Evolutionary conservation across 2,329 filamentous ascomycete genomes (phyloP), one percentile per base, ranked within the genome.

Genomic region (Zasmidium cellare): DNA sequence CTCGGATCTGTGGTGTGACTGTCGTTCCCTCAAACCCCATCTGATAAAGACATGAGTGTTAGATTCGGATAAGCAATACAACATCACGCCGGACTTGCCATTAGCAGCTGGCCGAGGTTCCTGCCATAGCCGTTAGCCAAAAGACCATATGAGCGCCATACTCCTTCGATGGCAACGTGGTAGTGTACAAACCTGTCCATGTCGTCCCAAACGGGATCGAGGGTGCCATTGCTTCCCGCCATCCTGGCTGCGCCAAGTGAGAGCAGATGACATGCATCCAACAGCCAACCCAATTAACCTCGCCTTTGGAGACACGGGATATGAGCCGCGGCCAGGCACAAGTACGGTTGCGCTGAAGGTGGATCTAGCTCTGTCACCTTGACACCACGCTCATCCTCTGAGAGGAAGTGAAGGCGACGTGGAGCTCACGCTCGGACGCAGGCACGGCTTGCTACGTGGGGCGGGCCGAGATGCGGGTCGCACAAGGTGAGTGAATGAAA

Each of bases 21-120:
- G 89, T 84, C 55, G 88, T 91, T 60, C 90, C 90, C 79, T 94
- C 89, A 81, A 91, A 96, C 73, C 89, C 90, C 87, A 92, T 90
- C 74, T 67, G 64, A n/a, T 31, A 24, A 48, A n/a, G n/a, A 16
- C 16, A n/a, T 41, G 35, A 41, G 16, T 18, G 18, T 52, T 52
- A 51, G 47, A 31, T 38, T 18, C 19, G 51, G n/a, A 50, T 57
- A 51, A 64, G 69, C 60, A 65, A 58, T 54, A 53, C 50, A 45
- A 52, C 49, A 20, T 49, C 54, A 48, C 46, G 58, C 22, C 28
- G 28, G 24, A 64, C 66, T 58, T 66, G 57, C 68, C 67, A 71
- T 72, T 62, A 76, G 71, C 48, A 74, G 72, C 64, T 74, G 72
- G 20, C 71, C 78, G 69, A 81, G 73, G 55, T 77, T 77, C 71